Evolutionary conservation across 2,329 filamentous ascomycete species (phyloP), one percentile per base, ranked within the genome.

Genomic region (Fusarium annulatum): DNA sequence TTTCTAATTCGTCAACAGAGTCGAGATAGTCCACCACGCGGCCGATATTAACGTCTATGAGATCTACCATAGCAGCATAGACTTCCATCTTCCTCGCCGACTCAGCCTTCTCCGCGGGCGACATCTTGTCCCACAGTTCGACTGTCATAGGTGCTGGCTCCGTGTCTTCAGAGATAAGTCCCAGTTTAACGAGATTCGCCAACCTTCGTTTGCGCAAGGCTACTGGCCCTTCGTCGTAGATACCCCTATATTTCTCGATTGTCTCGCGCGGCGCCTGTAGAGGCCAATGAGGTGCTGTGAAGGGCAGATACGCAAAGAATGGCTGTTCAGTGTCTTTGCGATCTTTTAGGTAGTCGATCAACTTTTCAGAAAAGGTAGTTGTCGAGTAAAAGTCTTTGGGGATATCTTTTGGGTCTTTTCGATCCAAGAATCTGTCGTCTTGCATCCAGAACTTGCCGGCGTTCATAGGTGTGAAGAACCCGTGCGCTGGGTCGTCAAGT

Each of bases 211-310:
- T 67, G 5, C 86, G 80, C 10, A 89, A 79, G 1, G 80, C 85
- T 21, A 33, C 87, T 1, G 89, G 90, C 0, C 90, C 90, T 5
- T 89, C 88, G 48, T 90, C 86, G 34, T 63, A 92, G 0, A 88
- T 81, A 5, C 89, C 89, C 11, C 83, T 83, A 77, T 91, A 92
- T 64, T 89, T 87, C 21, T 85, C 82, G 43, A 89, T 86, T 60
- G 86, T 86, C 69, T 89, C 85, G 42, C 81, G 78, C 0, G 89
- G 88, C 0, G 88, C 88, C 74, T 91, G 89, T 4, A 91, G 80
- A 5, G 89, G 89, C 89, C 89, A 91, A 73, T 91, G 89, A 5
- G 89, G 89, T 0, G 89, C 89, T 0, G 88, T 89, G 76, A 90
- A 91, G 2, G 78, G 67, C 5, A 80, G 53, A 26, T 77, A 80